phyloP scores from a whole-genome alignment of 2,329 filamentous ascomycete genomes.

The Plenodomus tracheiphilus region DNA sequence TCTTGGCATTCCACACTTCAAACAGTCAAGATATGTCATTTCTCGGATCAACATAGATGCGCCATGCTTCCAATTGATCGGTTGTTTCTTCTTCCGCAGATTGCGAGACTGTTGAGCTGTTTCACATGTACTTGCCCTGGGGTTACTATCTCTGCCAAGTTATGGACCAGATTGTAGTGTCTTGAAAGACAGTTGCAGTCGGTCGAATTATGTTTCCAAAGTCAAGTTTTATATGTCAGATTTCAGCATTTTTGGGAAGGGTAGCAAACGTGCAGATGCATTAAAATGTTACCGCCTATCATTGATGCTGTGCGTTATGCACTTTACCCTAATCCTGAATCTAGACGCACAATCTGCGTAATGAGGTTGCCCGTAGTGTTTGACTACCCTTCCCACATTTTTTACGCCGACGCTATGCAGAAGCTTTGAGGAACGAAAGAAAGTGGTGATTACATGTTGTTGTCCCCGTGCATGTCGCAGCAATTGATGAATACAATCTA shows the following conservation, averaged over 20 bases:
- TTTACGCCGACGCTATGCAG: conserved; percentile 31
- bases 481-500: conserved; percentile 13
- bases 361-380: background rate
- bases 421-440: conserved; percentile 15
- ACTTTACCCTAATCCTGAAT: background rate
- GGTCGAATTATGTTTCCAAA: background rate
- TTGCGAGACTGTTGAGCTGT: background rate
- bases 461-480: conserved; percentile 12
- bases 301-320: conserved; percentile 6
- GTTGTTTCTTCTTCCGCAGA: background rate
- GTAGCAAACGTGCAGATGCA: conserved; percentile 13
- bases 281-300: conserved; percentile 13
- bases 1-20: conserved; percentile 11
- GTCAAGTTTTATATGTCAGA: background rate
- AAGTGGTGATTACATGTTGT: conserved; percentile 18
- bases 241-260: conserved; percentile 8
- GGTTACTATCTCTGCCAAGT: too few species aligned
- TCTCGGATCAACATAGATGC: background rate
- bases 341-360: background rate
- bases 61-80: background rate
- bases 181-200: background rate
- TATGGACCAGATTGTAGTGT: background rate
- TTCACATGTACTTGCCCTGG: background rate
- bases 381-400: conserved; percentile 19
- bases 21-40: conserved; percentile 10